Evolutionary conservation across 257 asterid genomes (phyloP).

Genomic region (Salvia miltiorrhiza): DNA sequence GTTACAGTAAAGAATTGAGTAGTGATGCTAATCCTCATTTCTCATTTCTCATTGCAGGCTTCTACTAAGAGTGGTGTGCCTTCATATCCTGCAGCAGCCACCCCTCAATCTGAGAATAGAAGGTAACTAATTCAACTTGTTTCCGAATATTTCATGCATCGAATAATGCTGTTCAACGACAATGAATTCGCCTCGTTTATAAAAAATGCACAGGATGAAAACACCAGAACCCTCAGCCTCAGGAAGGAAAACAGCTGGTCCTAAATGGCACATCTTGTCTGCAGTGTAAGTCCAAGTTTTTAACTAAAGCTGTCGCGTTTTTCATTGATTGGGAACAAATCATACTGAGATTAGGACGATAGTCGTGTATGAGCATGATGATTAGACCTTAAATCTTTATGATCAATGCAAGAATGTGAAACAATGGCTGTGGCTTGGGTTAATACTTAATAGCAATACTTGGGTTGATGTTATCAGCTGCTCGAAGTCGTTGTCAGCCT

Average conservation of each 20-base stretch:
- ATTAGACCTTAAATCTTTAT: not conserved
- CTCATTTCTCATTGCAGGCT: conserved; percentile 44
- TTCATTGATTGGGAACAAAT: not conserved
- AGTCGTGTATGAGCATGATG: not conserved
- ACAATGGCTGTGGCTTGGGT: not conserved
- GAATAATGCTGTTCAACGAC: not conserved
- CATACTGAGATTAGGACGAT: not conserved
- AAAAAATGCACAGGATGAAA: conserved; percentile 44
- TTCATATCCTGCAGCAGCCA: conserved; percentile 35
- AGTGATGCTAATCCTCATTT: not conserved
- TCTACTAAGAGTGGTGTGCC: conserved; percentile 33
- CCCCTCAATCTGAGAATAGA: conserved; percentile 46
- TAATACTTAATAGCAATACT: not conserved
- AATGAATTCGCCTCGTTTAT: not conserved
- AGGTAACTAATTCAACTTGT: conserved; percentile 36
- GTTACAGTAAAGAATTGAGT: not conserved
- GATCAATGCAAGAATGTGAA: not conserved
- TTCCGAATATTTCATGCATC: not conserved
- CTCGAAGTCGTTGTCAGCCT: conserved; percentile 65
- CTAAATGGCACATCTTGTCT: conserved; percentile 69
- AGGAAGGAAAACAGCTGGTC: conserved; percentile 64
- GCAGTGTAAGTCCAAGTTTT: conserved; percentile 57
- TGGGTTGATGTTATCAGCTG: conserved; percentile 31
- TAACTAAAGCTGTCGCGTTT: not conserved
- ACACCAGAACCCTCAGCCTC: conserved; percentile 47